Evolutionary conservation across 306 rosid genomes (phyloP).

Genomic region (Sesbania bispinosa): DNA sequence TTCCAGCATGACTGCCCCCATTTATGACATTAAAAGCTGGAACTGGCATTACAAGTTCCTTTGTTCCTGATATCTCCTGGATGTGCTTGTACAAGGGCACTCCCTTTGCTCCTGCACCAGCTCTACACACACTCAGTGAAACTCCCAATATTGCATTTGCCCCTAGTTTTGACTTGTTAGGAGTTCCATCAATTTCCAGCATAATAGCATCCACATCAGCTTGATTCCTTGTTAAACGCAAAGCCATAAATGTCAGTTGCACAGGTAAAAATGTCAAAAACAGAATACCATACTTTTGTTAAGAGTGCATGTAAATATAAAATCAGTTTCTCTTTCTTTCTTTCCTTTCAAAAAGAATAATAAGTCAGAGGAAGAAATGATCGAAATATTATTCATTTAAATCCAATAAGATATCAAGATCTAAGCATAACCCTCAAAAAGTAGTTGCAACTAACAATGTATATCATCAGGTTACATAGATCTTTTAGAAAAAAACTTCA

Average conservation of each 20-base stretch:
- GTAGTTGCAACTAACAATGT: background rate
- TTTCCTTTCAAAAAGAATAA: background rate
- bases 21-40: conserved; percentile 98
- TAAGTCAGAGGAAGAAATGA: background rate
- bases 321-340: background rate
- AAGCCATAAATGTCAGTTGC: conserved; percentile 16
- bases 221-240: conserved; percentile 61
- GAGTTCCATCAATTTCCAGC: conserved; percentile 96
- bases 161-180: conserved; percentile 92
- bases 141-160: conserved; percentile 99
- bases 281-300: background rate
- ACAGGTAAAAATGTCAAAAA: conserved; percentile 14
- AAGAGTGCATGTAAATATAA: background rate
- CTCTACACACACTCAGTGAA: conserved; percentile 88
- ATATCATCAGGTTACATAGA: background rate
- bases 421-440: conserved; percentile 7
- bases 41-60: conserved; percentile 96
- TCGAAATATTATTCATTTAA: background rate
- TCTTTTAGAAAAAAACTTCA: conserved; percentile 13
- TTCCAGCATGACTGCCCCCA: conserved; percentile 98
- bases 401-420: background rate
- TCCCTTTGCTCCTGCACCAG: conserved; percentile 96
- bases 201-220: conserved; percentile 82
- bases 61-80: conserved; percentile 81
- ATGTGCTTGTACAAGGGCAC: conserved; percentile 88